Evolutionary conservation across 164 flowering plant genomes (phyloP).

Genomic region (Umbellularia californica): DNA sequence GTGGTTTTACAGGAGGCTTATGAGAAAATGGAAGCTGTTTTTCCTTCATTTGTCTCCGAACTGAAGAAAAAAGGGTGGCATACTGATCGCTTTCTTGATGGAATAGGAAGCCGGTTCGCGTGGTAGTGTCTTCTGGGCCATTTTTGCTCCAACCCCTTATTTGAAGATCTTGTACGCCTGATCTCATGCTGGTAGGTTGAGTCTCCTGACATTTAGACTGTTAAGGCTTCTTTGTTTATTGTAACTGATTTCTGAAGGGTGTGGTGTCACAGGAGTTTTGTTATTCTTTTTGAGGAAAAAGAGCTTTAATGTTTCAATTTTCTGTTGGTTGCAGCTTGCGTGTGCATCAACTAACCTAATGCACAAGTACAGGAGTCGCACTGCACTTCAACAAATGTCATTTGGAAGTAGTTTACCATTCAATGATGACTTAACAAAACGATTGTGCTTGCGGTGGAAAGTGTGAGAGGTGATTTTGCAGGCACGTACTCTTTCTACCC

Average conservation of each 20-base stretch:
- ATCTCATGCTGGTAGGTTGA: neutral
- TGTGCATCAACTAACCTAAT: neutral
- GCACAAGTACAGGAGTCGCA: neutral
- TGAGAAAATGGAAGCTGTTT: constrained; percentile 49
- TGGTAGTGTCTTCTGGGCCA: constrained; percentile 24
- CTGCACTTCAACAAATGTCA: neutral
- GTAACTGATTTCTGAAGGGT: neutral
- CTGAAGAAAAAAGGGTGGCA: constrained; percentile 89
- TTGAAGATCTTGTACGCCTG: neutral
- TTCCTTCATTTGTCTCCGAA: constrained; percentile 54
- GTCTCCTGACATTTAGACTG: neutral
- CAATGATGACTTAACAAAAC: neutral
- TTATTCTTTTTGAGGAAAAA: neutral
- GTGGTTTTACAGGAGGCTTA: constrained; percentile 51
- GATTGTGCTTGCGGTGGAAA: neutral
- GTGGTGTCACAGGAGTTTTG: neutral
- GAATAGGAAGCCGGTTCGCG: constrained; percentile 77
- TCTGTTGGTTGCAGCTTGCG: neutral
- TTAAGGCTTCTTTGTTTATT: neutral
- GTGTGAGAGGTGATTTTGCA: neutral
- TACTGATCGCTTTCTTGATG: constrained; percentile 91
- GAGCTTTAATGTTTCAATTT: neutral
- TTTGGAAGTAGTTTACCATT: neutral
- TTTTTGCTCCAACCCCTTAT: neutral
- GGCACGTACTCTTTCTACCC: neutral